phyloP scores from a whole-genome alignment of 2,329 filamentous ascomycete species.

The Thielaviopsis punctulata region DNA sequence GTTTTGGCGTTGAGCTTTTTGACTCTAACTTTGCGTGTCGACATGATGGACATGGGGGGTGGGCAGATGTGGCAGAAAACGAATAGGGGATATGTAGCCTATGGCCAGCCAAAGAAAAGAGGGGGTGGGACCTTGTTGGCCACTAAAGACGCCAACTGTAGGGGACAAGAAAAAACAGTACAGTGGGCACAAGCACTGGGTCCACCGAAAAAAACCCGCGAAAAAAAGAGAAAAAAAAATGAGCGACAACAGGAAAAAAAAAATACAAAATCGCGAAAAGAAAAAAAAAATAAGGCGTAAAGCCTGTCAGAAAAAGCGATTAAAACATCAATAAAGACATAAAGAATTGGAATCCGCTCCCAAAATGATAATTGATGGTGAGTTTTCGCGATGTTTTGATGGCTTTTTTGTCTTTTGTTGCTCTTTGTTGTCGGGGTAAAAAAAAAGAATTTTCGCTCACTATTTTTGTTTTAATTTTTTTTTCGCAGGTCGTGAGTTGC shows the following conservation, averaged over 20 bases:
- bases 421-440: conserved; percentile 4
- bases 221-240: conserved; percentile 47
- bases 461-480: conserved; percentile 8
- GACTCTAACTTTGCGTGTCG: conserved; percentile 55
- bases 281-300: conserved; percentile 31
- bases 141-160: conserved; percentile 20
- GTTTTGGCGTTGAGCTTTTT: conserved; percentile 90
- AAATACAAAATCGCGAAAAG: conserved; percentile 31
- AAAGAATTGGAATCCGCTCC: conserved; percentile 4
- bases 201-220: too few relatives aligned
- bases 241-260: conserved; percentile 43
- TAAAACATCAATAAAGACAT: conserved; percentile 11
- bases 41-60: conserved; percentile 30
- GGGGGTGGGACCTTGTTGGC: conserved; percentile 16
- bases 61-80: conserved; percentile 14
- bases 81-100: conserved; percentile 17
- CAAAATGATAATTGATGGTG: conserved; percentile 4
- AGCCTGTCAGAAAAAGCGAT: conserved; percentile 6
- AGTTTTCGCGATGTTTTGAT: conserved; percentile 1
- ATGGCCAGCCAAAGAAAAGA: conserved; percentile 15
- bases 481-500: background rate
- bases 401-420: background rate
- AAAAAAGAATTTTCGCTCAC: conserved; percentile 8
- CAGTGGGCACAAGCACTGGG: too few relatives aligned
- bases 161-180: conserved; percentile 8